A percentile compares a stretch with the other conserved stretches of the same genome.
Evolutionary conservation across 495 filamentous ascomycete genomes (phyloP).

Genomic region (Penicillium flavigenum): DNA sequence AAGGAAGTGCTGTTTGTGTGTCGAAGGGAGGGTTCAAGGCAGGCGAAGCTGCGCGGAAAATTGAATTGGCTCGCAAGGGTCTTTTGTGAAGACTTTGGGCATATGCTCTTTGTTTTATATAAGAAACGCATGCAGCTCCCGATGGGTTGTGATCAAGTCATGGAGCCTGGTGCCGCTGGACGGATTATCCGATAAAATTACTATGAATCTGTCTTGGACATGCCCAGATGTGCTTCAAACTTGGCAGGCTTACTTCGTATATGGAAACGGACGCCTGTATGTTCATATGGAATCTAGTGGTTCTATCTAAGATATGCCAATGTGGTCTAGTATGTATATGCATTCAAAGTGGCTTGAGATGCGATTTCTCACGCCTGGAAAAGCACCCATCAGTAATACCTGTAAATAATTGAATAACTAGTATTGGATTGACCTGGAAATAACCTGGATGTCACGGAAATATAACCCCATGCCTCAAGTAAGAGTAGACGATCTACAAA

Average conservation of each 20-base stretch:
- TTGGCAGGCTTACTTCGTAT: neutral
- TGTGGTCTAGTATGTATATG: neutral
- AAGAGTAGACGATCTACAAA: neutral
- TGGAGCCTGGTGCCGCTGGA: slow-evolving; percentile 2
- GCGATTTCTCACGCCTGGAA: neutral
- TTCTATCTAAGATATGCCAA: neutral
- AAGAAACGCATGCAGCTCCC: neutral
- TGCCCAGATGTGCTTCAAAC: neutral
- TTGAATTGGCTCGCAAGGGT: slow-evolving; percentile 81
- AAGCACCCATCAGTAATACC: neutral
- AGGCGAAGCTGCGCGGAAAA: slow-evolving; percentile 71
- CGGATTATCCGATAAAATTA: neutral
- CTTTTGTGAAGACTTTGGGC: slow-evolving; percentile 55
- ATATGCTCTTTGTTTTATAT: neutral
- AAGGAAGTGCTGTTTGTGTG: slow-evolving; percentile 77
- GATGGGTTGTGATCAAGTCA: neutral
- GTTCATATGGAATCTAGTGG: neutral
- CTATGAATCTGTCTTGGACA: neutral
- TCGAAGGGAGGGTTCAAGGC: slow-evolving; percentile 78
- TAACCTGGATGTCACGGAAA: neutral
- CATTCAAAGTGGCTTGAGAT: neutral
- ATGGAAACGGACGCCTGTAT: neutral
- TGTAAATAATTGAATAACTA: neutral
- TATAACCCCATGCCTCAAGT: neutral
- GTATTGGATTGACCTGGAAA: neutral